phyloP scores from a whole-genome alignment of 805 yeast genomes.

The Metschnikowia gelsemii region DNA sequence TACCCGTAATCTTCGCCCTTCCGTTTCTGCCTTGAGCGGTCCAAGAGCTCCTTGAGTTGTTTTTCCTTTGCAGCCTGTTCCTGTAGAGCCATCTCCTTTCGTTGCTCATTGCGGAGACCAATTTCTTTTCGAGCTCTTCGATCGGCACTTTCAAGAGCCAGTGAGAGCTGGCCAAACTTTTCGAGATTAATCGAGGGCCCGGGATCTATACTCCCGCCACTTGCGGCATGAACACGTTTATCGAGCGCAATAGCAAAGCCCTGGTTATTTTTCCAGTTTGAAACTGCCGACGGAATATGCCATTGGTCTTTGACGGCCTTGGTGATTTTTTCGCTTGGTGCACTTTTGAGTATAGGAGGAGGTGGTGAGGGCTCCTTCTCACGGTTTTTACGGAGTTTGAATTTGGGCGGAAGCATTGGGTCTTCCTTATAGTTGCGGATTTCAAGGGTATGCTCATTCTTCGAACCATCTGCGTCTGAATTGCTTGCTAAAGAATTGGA shows the following conservation, averaged over 20 bases:
- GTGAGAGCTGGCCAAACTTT: constrained; percentile 60
- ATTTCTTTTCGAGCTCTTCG: constrained; percentile 30
- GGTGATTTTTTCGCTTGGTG: constrained; percentile 50
- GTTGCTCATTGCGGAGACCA: constrained; percentile 26
- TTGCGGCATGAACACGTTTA: constrained; percentile 61
- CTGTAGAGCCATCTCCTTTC: constrained; percentile 24
- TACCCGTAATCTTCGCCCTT: constrained; percentile 5
- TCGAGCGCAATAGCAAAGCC: constrained; percentile 84
- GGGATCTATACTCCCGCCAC: constrained; percentile 31
- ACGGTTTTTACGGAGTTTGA: constrained; percentile 71
- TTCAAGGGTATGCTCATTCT: constrained; percentile 53
- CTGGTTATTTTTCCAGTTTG: constrained; percentile 93
- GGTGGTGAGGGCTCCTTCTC: constrained; percentile 59
- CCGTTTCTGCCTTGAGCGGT: constrained; percentile 22
- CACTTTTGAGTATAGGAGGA: constrained; percentile 64
- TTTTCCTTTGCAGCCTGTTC: constrained; percentile 33
- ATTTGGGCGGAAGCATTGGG: constrained; percentile 83
- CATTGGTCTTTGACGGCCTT: constrained; percentile 75
- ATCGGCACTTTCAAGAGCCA: constrained; percentile 56
- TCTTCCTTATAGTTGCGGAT: constrained; percentile 70
- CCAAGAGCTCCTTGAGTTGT: constrained; percentile 31
- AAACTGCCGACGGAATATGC: constrained; percentile 87
- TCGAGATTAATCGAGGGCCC: constrained; percentile 47
- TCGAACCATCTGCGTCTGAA: constrained; percentile 11
- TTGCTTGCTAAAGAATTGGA: constrained; percentile 16